A percentile compares a stretch with the other conserved stretches of the same genome.
These are phyloP conservation scores for Linderniella brevidens DNA, from an alignment of 257 asterid species.

Conservation along the genomic window DNA sequence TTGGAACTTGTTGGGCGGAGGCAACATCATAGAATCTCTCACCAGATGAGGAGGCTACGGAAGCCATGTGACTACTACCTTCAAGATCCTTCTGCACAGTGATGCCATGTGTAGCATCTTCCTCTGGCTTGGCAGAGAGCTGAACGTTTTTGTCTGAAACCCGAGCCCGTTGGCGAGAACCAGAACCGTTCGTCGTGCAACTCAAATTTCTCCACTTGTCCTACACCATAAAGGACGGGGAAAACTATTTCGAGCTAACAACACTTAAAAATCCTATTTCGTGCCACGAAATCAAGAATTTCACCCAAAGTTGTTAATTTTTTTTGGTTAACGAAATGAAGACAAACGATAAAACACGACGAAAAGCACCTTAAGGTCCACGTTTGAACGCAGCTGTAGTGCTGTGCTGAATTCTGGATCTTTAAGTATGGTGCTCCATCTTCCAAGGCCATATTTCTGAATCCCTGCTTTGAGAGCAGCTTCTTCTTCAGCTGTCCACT, in stretches of 20 bases:
- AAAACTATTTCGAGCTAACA: no score
- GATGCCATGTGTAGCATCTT: slow-evolving; percentile 14
- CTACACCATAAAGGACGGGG: slow-evolving; percentile 18
- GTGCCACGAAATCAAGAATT: background rate
- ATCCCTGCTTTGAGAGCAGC: slow-evolving; percentile 98
- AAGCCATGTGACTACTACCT: background rate
- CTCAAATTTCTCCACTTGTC: slow-evolving; percentile 96
- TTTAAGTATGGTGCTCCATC: slow-evolving; percentile 96
- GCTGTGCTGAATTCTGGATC: slow-evolving; percentile 72
- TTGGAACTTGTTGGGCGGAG: no score
- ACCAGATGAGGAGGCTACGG: slow-evolving; percentile 15
- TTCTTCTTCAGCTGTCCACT: slow-evolving; percentile 97
- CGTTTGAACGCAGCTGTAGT: slow-evolving; percentile 80
- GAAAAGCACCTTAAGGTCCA: slow-evolving; percentile 71
- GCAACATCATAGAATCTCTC: slow-evolving; percentile 16
- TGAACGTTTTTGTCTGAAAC: slow-evolving; percentile 24
- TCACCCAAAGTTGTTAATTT: background rate
- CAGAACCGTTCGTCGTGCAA: slow-evolving; percentile 68
- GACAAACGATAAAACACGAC: background rate
- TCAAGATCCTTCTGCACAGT: slow-evolving; percentile 18
- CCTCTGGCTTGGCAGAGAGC: slow-evolving; percentile 30
- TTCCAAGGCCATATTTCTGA: slow-evolving; percentile 69
- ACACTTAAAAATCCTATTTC: no score
- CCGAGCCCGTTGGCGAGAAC: slow-evolving; percentile 72
- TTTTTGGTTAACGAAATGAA: background rate